Conservation (phyloP, 1,139 yeast species). For the Debaryomycetaceae sp. region DNA sequence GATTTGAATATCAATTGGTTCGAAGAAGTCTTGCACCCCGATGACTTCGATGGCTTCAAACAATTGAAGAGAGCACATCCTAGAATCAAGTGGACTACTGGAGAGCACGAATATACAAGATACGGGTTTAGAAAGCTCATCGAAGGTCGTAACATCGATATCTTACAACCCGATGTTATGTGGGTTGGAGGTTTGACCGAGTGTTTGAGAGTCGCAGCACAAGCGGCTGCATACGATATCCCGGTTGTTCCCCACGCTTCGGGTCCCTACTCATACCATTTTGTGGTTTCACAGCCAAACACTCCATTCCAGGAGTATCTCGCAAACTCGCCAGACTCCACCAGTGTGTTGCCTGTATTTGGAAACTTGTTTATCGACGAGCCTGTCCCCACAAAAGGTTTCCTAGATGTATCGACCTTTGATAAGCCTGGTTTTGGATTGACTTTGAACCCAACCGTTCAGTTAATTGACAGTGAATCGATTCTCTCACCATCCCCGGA, state of each 20-base stretch:
- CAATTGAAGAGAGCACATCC: constrained; percentile 44
- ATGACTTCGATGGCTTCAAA: constrained; percentile 45
- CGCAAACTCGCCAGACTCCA: constrained; percentile 47
- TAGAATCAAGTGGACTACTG: constrained; percentile 45
- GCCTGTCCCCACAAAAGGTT: constrained; percentile 44
- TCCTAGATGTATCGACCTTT: constrained; percentile 29
- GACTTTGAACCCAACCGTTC: constrained; percentile 38
- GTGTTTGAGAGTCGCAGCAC: constrained; percentile 40
- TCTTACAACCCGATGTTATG: constrained; percentile 51
- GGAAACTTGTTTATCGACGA: constrained; percentile 44
- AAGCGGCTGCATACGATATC: constrained; percentile 49
- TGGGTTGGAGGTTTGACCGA: constrained; percentile 53
- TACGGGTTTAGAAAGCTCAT: constrained; percentile 48
- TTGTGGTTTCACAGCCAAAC: constrained; percentile 44
- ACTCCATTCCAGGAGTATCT: constrained; percentile 51
- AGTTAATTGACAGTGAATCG: constrained; percentile 36
- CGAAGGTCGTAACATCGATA: constrained; percentile 45
- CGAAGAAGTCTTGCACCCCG: constrained; percentile 50
- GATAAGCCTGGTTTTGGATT: constrained; percentile 50
- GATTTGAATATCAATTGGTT: constrained; percentile 49
- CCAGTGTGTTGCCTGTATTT: constrained; percentile 43
- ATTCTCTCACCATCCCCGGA: constrained; percentile 38
- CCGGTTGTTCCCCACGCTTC: constrained; percentile 52
- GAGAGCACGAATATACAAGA: constrained; percentile 49
- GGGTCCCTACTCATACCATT: constrained; percentile 50